Conservation (phyloP, 192 early-diverging fungal genomes). For the Dissophora globulifera region DNA sequence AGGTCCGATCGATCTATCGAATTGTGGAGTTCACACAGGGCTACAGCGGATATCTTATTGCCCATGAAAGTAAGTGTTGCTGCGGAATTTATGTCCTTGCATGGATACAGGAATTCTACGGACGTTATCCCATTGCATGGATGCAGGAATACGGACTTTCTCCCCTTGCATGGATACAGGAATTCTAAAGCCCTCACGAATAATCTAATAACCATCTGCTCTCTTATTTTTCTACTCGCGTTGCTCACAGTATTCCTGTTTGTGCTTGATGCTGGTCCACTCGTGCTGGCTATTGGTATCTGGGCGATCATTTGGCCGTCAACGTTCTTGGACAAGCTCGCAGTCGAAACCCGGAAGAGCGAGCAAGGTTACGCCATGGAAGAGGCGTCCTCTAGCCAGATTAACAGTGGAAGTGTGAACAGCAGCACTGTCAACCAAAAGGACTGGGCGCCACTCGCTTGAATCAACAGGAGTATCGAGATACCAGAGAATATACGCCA, state of each 20-base stretch:
- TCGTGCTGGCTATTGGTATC: conserved; percentile 34
- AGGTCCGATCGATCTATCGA: conserved; percentile 38
- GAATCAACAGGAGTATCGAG: no score
- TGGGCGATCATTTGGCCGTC: conserved; percentile 29
- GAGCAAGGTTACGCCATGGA: no score
- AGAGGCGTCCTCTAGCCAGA: no score
- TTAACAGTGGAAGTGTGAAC: no score
- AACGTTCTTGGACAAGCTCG: background rate
- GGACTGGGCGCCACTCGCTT: no score
- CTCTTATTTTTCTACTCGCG: background rate
- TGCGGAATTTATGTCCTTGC: background rate
- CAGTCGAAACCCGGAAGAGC: background rate
- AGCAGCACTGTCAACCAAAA: no score
- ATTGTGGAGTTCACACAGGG: conserved; percentile 30
- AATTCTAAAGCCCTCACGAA: no score
- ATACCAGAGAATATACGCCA: no score
- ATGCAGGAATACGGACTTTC: background rate
- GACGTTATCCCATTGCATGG: no score
- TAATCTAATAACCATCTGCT: no score
- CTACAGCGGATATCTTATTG: conserved; percentile 13
- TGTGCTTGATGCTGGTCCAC: conserved; percentile 27
- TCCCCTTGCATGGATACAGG: background rate
- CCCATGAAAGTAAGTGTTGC: conserved; percentile 21
- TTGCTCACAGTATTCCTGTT: conserved; percentile 20
- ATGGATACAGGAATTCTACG: no score